These are phyloP conservation scores for Alternaria postmessia DNA, from an alignment of 2,329 filamentous ascomycete genomes.

Conservation along the genomic window DNA sequence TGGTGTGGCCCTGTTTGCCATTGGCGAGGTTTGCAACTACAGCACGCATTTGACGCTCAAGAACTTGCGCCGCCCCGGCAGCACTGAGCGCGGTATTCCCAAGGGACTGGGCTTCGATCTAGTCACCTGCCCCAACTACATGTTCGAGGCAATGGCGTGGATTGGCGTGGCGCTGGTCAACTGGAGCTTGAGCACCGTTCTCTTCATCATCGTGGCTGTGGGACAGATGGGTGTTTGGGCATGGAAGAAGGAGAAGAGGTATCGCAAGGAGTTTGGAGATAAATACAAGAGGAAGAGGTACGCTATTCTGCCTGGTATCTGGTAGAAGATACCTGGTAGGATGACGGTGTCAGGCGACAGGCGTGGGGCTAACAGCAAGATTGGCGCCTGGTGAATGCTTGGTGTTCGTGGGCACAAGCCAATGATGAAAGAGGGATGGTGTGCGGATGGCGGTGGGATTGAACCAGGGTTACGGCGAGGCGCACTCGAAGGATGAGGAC, in stretches of 20 bases:
- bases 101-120: slow-evolving; percentile 81
- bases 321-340: slow-evolving; percentile 63
- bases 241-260: slow-evolving; percentile 87
- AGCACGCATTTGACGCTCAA: slow-evolving; percentile 81
- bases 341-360: slow-evolving; percentile 1
- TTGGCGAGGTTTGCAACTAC: slow-evolving; percentile 83
- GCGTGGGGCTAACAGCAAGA: neutral
- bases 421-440: neutral
- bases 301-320: slow-evolving; percentile 80
- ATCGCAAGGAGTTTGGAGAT: slow-evolving; percentile 89
- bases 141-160: slow-evolving; percentile 92
- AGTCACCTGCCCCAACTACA: slow-evolving; percentile 97
- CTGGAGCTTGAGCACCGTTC: slow-evolving; percentile 76
- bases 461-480: slow-evolving; percentile 1
- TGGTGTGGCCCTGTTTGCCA: slow-evolving; percentile 74
- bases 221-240: slow-evolving; percentile 89
- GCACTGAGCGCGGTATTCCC: slow-evolving; percentile 85
- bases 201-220: slow-evolving; percentile 78
- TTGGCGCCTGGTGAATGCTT: neutral
- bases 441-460: neutral
- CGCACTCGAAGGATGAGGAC: neutral
- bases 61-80: slow-evolving; percentile 77
- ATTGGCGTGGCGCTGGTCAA: slow-evolving; percentile 80
- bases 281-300: slow-evolving; percentile 95
- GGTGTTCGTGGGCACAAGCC: slow-evolving; percentile 8